A percentile compares a stretch with the other conserved stretches of the same genome.
Conservation (phyloP, 208 protist genomes). For the Sergeia podlipaevii region DNA sequence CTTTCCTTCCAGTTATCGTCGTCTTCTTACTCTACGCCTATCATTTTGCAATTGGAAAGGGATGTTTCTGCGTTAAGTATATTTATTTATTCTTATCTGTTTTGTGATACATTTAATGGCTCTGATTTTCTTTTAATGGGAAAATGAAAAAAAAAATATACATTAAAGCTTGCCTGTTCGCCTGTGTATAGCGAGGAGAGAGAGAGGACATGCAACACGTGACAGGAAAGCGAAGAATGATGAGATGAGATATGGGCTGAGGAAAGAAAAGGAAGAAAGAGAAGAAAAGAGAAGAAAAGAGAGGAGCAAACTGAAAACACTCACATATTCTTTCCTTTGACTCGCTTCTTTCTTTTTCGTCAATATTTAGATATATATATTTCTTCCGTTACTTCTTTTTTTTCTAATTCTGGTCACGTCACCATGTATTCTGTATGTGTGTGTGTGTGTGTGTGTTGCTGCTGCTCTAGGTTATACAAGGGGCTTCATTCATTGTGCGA, state of each 20-base stretch:
- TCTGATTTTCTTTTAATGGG: too few relatives aligned
- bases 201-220: neutral
- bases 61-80: too few relatives aligned
- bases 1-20: too few relatives aligned
- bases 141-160: constrained; percentile 3
- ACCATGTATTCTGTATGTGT: neutral
- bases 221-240: neutral
- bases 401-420: constrained; percentile 1
- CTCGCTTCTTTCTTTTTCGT: neutral
- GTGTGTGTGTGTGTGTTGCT: neutral
- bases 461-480: neutral
- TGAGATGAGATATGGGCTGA: neutral
- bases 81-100: too few relatives aligned
- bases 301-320: neutral
- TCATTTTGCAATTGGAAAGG: too few relatives aligned
- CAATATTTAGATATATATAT: constrained; percentile 1
- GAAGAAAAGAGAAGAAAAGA: neutral
- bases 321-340: neutral
- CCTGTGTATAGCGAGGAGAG: neutral
- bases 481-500: neutral
- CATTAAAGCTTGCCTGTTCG: neutral
- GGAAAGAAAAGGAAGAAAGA: neutral
- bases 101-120: too few relatives aligned
- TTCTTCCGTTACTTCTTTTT: neutral
- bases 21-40: too few relatives aligned